Evolutionary conservation across 768 basidiomycete species (phyloP).

Genomic region (Boletus subcaerulescens): DNA sequence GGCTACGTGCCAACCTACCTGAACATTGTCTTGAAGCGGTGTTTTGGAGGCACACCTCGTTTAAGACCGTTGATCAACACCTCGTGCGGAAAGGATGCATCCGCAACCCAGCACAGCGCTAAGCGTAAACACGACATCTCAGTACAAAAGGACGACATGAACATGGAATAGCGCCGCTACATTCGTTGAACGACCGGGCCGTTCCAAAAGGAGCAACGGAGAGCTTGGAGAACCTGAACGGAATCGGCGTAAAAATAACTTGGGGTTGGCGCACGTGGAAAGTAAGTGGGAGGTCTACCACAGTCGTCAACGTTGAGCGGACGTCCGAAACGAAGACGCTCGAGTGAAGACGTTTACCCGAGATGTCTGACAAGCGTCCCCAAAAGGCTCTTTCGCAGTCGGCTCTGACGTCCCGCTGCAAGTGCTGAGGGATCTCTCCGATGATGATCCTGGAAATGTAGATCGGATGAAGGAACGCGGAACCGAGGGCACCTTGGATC

Average conservation of each 20-base stretch:
- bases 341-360: constrained; percentile 32
- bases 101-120: constrained; percentile 75
- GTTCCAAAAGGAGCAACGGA: constrained; percentile 33
- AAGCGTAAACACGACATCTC: not conserved
- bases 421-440: constrained; percentile 56
- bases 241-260: constrained; percentile 55
- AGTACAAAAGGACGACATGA: not conserved
- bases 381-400: constrained; percentile 74
- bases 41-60: constrained; percentile 72
- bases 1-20: constrained; percentile 41
- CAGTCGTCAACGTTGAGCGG: not conserved
- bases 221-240: constrained; percentile 56
- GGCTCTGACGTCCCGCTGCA: constrained; percentile 40
- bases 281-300: constrained; percentile 43
- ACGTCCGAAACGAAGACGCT: not conserved
- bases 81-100: constrained; percentile 46
- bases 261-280: constrained; percentile 50
- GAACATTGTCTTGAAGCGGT: constrained; percentile 58
- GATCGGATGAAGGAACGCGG: constrained; percentile 52
- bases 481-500: constrained; percentile 78
- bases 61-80: constrained; percentile 77
- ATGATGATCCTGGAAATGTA: constrained; percentile 67
- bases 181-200: constrained; percentile 63
- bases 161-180: constrained; percentile 37
- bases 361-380: constrained; percentile 44